Conservation (phyloP, 2,329 filamentous ascomycete species). For the Cercospora canescens region DNA sequence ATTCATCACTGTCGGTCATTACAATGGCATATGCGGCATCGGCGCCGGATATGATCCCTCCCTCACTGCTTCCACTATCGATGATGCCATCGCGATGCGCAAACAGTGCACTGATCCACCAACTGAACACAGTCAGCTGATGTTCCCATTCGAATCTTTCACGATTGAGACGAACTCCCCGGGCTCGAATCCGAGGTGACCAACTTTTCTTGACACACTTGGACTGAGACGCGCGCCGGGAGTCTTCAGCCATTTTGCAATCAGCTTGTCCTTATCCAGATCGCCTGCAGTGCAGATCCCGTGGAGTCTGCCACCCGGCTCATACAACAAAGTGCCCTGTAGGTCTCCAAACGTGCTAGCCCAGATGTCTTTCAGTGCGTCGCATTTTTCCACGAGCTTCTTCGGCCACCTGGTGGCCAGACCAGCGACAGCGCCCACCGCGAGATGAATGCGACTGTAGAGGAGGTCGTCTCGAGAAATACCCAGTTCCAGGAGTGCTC, state of each 20-base stretch:
- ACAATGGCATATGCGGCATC: slow-evolving; percentile 49
- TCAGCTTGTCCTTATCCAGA: slow-evolving; percentile 39
- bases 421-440: slow-evolving; percentile 45
- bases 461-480: slow-evolving; percentile 40
- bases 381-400: slow-evolving; percentile 46
- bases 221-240: slow-evolving; percentile 32
- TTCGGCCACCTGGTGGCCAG: slow-evolving; percentile 50
- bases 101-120: slow-evolving; percentile 53
- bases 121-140: slow-evolving; percentile 34
- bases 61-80: slow-evolving; percentile 42
- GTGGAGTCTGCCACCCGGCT: slow-evolving; percentile 44
- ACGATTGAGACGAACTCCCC: slow-evolving; percentile 39
- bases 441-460: slow-evolving; percentile 49
- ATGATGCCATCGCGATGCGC: slow-evolving; percentile 51
- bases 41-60: slow-evolving; percentile 45
- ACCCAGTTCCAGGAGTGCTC: slow-evolving; percentile 27
- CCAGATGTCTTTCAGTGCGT: slow-evolving; percentile 44
- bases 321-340: slow-evolving; percentile 42
- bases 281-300: slow-evolving; percentile 43
- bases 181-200: slow-evolving; percentile 47
- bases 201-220: slow-evolving; percentile 39
- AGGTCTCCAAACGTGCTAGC: slow-evolving; percentile 40
- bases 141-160: background rate
- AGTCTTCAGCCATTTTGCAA: slow-evolving; percentile 36
- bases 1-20: slow-evolving; percentile 42